Percentiles rank a stretch among this genome's conserved stretches.
These are phyloP conservation scores for Puccinia triticina DNA, from an alignment of 1,284 basidiomycete genomes.

Conservation along the genomic window DNA sequence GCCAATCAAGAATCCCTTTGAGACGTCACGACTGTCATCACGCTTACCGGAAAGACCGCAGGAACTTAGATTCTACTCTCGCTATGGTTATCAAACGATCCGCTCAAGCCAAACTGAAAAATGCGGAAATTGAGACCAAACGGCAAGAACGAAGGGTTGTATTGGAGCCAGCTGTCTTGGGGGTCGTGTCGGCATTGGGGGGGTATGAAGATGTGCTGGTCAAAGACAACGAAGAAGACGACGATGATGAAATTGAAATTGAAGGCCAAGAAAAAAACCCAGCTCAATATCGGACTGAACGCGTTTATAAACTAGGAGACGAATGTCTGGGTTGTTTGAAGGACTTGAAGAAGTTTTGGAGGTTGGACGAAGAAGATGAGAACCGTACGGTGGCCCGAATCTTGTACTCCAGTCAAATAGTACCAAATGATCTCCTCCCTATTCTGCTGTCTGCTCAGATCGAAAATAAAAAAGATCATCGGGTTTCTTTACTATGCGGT, in stretches of 20 bases:
- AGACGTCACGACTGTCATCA: no score
- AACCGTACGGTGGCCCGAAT: constrained; percentile 89
- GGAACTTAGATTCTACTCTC: neutral
- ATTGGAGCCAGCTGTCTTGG: constrained; percentile 40
- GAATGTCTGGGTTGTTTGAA: constrained; percentile 71
- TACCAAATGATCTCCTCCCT: constrained; percentile 80
- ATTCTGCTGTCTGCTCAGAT: constrained; percentile 69
- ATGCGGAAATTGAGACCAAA: constrained; percentile 13
- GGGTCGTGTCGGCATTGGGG: constrained; percentile 54
- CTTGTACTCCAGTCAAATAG: constrained; percentile 78
- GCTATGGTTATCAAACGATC: constrained; percentile 13
- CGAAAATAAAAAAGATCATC: constrained; percentile 73
- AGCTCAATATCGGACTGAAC: neutral
- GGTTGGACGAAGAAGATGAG: constrained; percentile 91
- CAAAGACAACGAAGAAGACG: constrained; percentile 52
- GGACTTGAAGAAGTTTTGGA: constrained; percentile 90
- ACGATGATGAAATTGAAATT: constrained; percentile 55
- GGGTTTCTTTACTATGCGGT: constrained; percentile 79
- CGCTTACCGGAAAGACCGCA: no score
- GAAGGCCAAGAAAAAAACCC: neutral
- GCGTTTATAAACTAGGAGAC: constrained; percentile 1
- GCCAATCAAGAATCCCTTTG: no score
- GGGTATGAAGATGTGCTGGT: constrained; percentile 55
- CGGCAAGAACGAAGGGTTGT: constrained; percentile 30
- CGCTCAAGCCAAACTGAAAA: constrained; percentile 26